phyloP scores from a whole-genome alignment of 2,329 filamentous ascomycete genomes.

The Colletotrichum viniferum region DNA sequence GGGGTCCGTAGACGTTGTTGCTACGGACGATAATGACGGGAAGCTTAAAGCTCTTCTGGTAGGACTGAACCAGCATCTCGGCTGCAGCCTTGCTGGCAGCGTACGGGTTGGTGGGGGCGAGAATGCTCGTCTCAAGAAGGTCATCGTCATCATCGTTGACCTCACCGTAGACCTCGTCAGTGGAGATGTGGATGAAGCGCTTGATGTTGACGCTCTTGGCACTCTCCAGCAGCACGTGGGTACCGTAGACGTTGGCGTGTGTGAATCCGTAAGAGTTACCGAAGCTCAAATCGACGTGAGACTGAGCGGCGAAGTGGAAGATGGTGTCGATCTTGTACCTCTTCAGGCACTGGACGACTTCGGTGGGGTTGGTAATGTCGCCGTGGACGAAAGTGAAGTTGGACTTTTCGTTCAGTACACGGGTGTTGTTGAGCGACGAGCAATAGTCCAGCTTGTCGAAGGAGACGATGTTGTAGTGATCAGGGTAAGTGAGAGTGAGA shows the following conservation, averaged over 20 bases:
- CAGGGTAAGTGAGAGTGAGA: conserved; percentile 73
- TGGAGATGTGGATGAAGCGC: conserved; percentile 82
- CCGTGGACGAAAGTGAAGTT: conserved; percentile 85
- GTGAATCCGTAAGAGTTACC: conserved; percentile 84
- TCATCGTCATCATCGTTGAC: conserved; percentile 75
- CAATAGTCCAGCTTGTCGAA: conserved; percentile 89
- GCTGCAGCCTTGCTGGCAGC: conserved; percentile 81
- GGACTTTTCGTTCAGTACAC: conserved; percentile 65
- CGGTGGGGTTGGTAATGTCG: conserved; percentile 73
- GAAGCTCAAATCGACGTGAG: conserved; percentile 83
- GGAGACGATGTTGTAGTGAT: conserved; percentile 78
- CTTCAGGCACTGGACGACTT: conserved; percentile 74
- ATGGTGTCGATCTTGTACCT: conserved; percentile 78
- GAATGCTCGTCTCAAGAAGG: conserved; percentile 72
- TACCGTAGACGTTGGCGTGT: conserved; percentile 81
- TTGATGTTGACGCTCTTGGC: conserved; percentile 73
- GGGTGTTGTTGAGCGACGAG: conserved; percentile 79
- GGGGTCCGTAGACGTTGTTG: conserved; percentile 86
- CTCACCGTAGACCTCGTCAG: conserved; percentile 86
- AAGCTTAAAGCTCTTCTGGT: conserved; percentile 81
- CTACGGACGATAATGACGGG: conserved; percentile 80
- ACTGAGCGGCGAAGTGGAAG: conserved; percentile 86
- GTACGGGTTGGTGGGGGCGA: conserved; percentile 83
- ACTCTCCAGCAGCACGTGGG: conserved; percentile 81
- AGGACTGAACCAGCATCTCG: conserved; percentile 88